phyloP scores from a whole-genome alignment of 306 rosid species.

The Prunus mume region DNA sequence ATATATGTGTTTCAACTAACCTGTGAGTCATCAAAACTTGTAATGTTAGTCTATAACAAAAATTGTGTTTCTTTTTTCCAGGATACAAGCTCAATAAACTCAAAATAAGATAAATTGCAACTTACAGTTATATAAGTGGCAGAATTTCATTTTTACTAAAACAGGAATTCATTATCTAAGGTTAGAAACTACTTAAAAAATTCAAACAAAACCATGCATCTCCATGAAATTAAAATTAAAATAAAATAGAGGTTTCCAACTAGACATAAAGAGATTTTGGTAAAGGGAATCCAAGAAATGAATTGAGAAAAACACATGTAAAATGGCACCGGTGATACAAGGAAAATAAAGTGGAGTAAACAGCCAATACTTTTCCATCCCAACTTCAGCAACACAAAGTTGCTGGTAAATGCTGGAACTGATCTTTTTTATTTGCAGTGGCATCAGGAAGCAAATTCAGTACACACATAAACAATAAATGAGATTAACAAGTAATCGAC shows the following conservation, averaged over 20 bases:
- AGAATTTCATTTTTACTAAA: not conserved
- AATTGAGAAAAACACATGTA: not conserved
- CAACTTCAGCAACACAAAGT: conserved; percentile 5
- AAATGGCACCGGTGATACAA: not conserved
- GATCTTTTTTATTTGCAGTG: not conserved
- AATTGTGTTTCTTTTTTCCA: not conserved
- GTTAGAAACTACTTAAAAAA: not conserved
- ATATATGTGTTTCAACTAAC: conserved; percentile 97
- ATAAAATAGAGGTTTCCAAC: not conserved
- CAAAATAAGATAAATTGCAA: not conserved
- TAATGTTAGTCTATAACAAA: conserved; percentile 25
- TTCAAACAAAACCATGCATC: conserved; percentile 1
- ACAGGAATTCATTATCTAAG: not conserved
- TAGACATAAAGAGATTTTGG: not conserved
- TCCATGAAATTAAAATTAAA: not conserved
- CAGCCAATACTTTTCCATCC: not conserved
- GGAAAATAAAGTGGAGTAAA: not conserved
- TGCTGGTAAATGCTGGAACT: not conserved
- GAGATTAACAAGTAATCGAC: not conserved
- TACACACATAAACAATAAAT: not conserved
- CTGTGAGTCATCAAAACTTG: conserved; percentile 50
- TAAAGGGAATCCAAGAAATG: not conserved
- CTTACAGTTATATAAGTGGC: not conserved
- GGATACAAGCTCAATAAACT: conserved; percentile 6
- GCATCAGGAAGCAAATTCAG: not conserved